Conservation (phyloP, 1,139 yeast genomes). For the Suhomyces yuchorum region DNA sequence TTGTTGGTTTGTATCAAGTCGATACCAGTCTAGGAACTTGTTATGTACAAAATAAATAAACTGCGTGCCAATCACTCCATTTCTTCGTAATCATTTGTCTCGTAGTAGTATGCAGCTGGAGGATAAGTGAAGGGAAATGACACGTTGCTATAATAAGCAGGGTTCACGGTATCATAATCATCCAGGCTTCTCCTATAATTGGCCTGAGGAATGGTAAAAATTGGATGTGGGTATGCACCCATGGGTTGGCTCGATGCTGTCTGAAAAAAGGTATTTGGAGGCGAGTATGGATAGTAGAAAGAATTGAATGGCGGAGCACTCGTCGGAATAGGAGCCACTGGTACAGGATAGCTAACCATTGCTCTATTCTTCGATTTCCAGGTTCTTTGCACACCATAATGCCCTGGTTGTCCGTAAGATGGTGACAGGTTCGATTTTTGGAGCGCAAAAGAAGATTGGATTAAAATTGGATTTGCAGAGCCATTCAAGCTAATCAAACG, state of each 20-base stretch:
- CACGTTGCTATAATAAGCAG: constrained; percentile 2
- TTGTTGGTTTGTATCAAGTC: background rate
- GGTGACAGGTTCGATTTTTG: constrained; percentile 26
- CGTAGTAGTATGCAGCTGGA: constrained; percentile 6
- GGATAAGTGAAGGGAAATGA: constrained; percentile 6
- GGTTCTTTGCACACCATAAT: constrained; percentile 1
- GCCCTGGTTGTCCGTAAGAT: background rate
- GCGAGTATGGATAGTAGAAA: constrained; percentile 9
- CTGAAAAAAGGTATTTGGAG: constrained; percentile 1
- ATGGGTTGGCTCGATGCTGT: constrained; percentile 4
- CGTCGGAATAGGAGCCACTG: constrained; percentile 11
- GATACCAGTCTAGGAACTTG: background rate
- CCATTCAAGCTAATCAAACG: constrained; percentile 25
- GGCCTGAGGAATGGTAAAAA: constrained; percentile 2
- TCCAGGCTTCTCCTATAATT: constrained; percentile 5
- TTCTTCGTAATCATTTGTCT: constrained; percentile 7
- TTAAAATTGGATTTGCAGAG: constrained; percentile 25
- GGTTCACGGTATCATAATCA: constrained; percentile 1
- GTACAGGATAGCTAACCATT: constrained; percentile 10
- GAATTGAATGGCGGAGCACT: constrained; percentile 10
- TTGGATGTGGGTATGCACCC: constrained; percentile 6
- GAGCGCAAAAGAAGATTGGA: constrained; percentile 47
- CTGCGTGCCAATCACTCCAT: background rate
- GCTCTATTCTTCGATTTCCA: constrained; percentile 5
- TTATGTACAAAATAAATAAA: background rate